Percentiles rank a stretch among this genome's conserved stretches.
phyloP scores from a whole-genome alignment of 1,284 basidiomycete genomes.

The Ustilago shanxiensis region DNA sequence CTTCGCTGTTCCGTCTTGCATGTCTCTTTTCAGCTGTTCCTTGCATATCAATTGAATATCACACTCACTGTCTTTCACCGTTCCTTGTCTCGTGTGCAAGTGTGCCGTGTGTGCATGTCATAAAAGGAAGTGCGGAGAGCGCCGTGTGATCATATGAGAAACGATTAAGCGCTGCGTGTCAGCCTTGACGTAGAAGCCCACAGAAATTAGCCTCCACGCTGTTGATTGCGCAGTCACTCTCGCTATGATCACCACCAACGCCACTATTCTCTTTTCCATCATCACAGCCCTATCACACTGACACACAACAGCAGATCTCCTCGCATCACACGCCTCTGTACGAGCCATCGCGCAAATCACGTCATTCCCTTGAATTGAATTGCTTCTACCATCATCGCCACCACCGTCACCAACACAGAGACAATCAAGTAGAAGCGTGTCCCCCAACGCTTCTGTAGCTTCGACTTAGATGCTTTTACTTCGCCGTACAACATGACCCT shows the following conservation, averaged over 20 bases:
- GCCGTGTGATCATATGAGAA: not conserved
- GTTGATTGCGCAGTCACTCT: not conserved
- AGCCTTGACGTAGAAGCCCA: constrained; percentile 11
- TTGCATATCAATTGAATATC: constrained; percentile 15
- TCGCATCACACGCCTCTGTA: not conserved
- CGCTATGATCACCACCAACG: constrained; percentile 24
- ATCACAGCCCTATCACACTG: not conserved
- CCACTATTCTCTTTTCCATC: not conserved
- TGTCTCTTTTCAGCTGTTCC: constrained; percentile 11
- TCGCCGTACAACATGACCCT: constrained; percentile 33
- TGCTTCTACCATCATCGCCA: too few relatives aligned
- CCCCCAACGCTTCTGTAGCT: constrained; percentile 8
- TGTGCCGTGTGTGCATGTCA: not conserved
- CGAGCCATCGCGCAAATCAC: too few relatives aligned
- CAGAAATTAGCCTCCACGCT: constrained; percentile 21
- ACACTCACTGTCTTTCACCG: not conserved
- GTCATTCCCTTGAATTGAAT: too few relatives aligned
- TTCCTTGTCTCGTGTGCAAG: not conserved
- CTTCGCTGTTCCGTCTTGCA: constrained; percentile 13
- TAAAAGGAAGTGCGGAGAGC: not conserved
- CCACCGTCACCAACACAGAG: not conserved
- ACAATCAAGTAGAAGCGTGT: constrained; percentile 10
- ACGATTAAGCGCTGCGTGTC: not conserved
- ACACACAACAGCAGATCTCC: not conserved
- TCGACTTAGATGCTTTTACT: constrained; percentile 8